A percentile compares a stretch with the other conserved stretches of the same genome.
Evolutionary conservation across 164 flowering plant species (phyloP).

Genomic region (Kingdonia uniflora): DNA sequence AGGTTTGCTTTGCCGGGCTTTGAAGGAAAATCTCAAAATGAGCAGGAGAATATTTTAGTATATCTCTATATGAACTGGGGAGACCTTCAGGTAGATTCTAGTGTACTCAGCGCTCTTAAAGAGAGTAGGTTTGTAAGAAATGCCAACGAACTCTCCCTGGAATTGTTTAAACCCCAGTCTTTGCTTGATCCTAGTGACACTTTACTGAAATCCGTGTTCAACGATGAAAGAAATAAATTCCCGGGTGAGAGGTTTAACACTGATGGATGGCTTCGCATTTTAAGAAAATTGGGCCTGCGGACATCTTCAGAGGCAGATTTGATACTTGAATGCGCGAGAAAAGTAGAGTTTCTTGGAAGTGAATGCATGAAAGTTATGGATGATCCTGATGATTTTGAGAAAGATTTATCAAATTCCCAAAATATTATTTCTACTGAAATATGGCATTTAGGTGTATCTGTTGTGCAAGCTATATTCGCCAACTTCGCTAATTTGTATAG

Average conservation of each 20-base stretch:
- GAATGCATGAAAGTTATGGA: conserved; percentile 37
- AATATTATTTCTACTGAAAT: conserved; percentile 60
- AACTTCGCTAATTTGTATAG: conserved; percentile 84
- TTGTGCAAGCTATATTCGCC: conserved; percentile 55
- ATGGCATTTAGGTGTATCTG: conserved; percentile 70
- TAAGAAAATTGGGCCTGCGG: conserved; percentile 74
- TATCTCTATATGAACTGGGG: conserved; percentile 79
- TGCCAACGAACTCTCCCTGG: conserved; percentile 57
- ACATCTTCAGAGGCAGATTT: conserved; percentile 64
- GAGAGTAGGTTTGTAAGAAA: conserved; percentile 72
- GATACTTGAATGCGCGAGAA: conserved; percentile 81
- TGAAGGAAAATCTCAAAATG: conserved; percentile 55
- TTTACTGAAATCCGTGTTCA: conserved; percentile 62
- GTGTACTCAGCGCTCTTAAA: conserved; percentile 52
- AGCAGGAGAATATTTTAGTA: conserved; percentile 72
- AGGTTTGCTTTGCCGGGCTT: conserved; percentile 82
- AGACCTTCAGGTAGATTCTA: conserved; percentile 62
- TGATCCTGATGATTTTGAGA: conserved; percentile 43
- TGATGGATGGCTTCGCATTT: conserved; percentile 81
- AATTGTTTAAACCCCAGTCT: conserved; percentile 58
- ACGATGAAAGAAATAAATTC: conserved; percentile 66
- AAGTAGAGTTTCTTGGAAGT: conserved; percentile 72
- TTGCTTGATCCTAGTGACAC: conserved; percentile 80
- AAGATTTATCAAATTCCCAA: conserved; percentile 26
- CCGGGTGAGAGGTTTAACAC: conserved; percentile 88